Percentiles rank a stretch among this genome's conserved stretches.
phyloP scores from a whole-genome alignment of 108 stramenopile species.

The Nannochloropsis salina region DNA sequence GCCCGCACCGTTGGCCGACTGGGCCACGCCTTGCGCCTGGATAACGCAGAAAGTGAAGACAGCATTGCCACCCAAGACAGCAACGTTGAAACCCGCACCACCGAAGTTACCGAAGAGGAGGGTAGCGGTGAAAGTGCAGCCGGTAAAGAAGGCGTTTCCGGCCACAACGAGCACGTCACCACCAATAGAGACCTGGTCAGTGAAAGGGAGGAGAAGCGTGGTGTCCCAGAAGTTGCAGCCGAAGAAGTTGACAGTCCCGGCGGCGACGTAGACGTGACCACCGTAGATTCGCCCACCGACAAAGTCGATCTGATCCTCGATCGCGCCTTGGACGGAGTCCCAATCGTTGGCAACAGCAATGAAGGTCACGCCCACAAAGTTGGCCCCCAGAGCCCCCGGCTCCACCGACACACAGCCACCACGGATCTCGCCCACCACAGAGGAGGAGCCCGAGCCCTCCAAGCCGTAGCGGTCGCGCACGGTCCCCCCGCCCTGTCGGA shows the following conservation, averaged over 20 bases:
- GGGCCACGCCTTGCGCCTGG: constrained; percentile 4
- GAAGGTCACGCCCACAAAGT: constrained; percentile 17
- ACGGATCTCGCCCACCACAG: neutral
- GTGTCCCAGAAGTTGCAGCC: constrained; percentile 15
- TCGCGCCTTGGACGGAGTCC: neutral
- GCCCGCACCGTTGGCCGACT: constrained; percentile 6
- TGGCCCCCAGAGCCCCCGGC: neutral
- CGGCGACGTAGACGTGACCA: neutral
- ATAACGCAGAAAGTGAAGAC: constrained; percentile 14
- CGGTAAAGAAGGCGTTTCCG: neutral
- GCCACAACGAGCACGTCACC: neutral
- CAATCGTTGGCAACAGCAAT: neutral
- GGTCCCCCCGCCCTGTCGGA: neutral
- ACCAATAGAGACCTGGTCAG: constrained; percentile 4
- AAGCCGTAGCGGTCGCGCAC: neutral
- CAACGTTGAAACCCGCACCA: neutral
- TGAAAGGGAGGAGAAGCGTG: constrained; percentile 5
- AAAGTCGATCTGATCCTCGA: neutral
- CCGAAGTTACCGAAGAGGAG: neutral
- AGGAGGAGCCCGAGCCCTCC: neutral
- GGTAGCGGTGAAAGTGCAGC: constrained; percentile 10
- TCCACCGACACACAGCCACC: neutral
- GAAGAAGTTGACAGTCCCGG: constrained; percentile 6
- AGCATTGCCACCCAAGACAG: neutral
- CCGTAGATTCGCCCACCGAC: constrained; percentile 11